Base-by-base conservation (phyloP, 305 asterid species). In the Fraxinus xanthoxyloides region DNA sequence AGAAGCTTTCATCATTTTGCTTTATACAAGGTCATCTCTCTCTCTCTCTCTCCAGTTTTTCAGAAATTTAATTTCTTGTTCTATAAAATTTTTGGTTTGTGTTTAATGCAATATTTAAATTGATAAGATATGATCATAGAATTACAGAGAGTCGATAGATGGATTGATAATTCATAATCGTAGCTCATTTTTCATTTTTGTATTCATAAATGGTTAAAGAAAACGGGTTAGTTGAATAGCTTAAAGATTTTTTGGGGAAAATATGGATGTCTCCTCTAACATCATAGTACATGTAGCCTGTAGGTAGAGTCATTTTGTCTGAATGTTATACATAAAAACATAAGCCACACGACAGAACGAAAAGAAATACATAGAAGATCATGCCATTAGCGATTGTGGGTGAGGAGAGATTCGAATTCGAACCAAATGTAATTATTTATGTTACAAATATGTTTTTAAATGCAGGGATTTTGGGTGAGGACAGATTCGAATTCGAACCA, bases 11-110 rank as follows among this genome's bases (percentile, higher is more conserved):
- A 43, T 85, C 78, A 74, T 79, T 63, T 78, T 38, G 23, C 65
- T 75, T 75, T 74, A 24, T 13, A 74, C 74, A 79, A 90, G 89
- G 89, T 90, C 17, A 43, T 28, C 28, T 32, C 48, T 9, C 36
- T 73, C 30, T 61, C 46, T 59, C 46, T 43, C 2, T 9, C n/a
- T 21, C 2, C 7, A 28, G 31, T n/a, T 36, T 61, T 61, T 7
- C 5, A 26, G 8, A 46, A 15, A 13, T 31, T 46, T 28, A 9
- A 1, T 65, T 61, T 61, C 70, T 8, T 12, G 13, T 23, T 61
- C 30, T 23, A 61, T 26, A 4, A 36, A 76, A 3, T 24, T 75
- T 7, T 61, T 61, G 31, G 30, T 61, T 61, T 5, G 26, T 61
- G 13, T 61, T 21, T 56, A 56, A 56, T 56, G 26, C 28, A 7